These are phyloP conservation scores for Amanita subjunquillea DNA, from an alignment of 768 basidiomycete genomes.

Conservation along the genomic window DNA sequence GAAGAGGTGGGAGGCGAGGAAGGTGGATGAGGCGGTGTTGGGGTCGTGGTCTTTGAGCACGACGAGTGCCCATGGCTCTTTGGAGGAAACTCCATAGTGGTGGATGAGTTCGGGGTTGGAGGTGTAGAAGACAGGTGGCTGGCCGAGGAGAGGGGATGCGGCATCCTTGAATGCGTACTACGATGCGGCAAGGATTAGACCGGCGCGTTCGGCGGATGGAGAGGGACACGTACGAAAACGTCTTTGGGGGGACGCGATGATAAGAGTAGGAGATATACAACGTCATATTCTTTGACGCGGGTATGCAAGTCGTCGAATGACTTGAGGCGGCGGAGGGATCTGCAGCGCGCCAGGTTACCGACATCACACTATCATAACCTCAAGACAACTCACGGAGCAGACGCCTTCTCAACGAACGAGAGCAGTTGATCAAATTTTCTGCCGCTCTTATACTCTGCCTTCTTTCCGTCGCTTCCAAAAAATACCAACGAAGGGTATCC, in stretches of 20 bases:
- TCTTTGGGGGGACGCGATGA: conserved; percentile 22
- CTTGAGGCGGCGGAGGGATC: background rate
- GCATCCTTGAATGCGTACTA: conserved; percentile 28
- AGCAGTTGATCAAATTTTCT: conserved; percentile 64
- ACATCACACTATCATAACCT: conserved; percentile 13
- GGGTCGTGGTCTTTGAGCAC: conserved; percentile 53
- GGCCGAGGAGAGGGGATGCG: conserved; percentile 33
- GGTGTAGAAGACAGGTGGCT: conserved; percentile 33
- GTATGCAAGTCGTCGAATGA: conserved; percentile 25
- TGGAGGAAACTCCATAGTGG: conserved; percentile 22
- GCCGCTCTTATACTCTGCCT: conserved; percentile 67
- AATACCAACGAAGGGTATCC: conserved; percentile 83
- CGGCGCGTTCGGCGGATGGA: background rate
- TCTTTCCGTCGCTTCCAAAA: conserved; percentile 43
- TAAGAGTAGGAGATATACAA: conserved; percentile 48
- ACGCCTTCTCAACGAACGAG: conserved; percentile 67
- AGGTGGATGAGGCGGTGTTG: conserved; percentile 32
- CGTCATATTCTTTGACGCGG: conserved; percentile 33
- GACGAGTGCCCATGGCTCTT: conserved; percentile 51
- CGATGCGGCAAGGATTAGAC: conserved; percentile 1
- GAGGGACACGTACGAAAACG: conserved; percentile 20
- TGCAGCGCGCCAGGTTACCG: conserved; percentile 24
- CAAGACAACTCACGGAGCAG: conserved; percentile 45
- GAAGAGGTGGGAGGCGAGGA: conserved; percentile 20
- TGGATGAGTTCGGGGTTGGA: conserved; percentile 25